Evolutionary conservation across 2,329 filamentous ascomycete genomes (phyloP), one percentile per base, ranked within the genome.

Genomic region (Trichophyton benhamiae): DNA sequence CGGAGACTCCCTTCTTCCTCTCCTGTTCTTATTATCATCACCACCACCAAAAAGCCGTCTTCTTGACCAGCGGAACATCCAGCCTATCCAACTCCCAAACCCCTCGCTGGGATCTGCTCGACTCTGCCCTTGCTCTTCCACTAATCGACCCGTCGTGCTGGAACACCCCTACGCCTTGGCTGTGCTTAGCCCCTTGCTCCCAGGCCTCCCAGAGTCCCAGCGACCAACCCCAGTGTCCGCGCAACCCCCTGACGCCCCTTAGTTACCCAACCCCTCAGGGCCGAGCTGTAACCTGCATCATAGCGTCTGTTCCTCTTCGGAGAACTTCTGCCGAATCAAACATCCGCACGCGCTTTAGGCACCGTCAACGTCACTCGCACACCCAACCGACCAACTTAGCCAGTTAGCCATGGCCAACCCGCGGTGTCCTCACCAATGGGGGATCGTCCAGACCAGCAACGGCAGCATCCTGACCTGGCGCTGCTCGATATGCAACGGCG

Each of bases 391-490:
- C 33, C 33, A 38, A 3, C 6, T 6, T 7, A 8, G 6, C 6
- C 6, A 30, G 27, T 30, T 7, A 30, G 27, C 33, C n/a, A 64
- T 64, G 62, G 62, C 62, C 27, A 64, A 64, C 38, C 60, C 62
- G 9, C 27, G 27, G 13, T 64, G 62, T 36, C 58, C 60, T 49
- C 62, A 64, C 48, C 62, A 64, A 27, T 61, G 69, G 41, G 60
- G 68, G 60, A 74, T 76, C 60, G 66, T 75, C 41, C 74, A 76
- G 64, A 68, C 71, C 9, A 72, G 72, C 53, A 75, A 76, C 63
- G 74, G 74, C 52, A 76, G 74, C 60, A 75, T 76, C 62, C 67
- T 76, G 60, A 73, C 72, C 58, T 76, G 74, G 74, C 71, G 72
- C n/a, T 76, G 74, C 65, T 75, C 72, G 3, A 71, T 74, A 64